Conservation (phyloP, 2,329 filamentous ascomycete genomes). For the Exserohilum turcica region DNA sequence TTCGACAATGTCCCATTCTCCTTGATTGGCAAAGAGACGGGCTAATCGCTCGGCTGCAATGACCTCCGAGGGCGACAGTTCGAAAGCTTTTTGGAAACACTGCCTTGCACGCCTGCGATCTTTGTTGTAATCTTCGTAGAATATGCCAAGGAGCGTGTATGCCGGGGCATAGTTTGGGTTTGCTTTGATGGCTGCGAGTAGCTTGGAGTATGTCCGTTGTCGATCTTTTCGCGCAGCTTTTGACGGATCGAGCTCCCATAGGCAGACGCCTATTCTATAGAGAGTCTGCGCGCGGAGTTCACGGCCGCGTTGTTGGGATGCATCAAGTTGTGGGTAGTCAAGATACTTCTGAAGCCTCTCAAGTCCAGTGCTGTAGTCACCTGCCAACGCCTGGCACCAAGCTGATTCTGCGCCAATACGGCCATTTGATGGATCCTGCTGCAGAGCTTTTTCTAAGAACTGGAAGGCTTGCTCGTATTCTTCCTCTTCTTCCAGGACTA, state of each 20-base stretch:
- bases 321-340: slow-evolving; percentile 61
- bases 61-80: slow-evolving; percentile 85
- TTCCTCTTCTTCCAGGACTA: slow-evolving; percentile 92
- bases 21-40: slow-evolving; percentile 81
- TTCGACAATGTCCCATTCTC: slow-evolving; percentile 97
- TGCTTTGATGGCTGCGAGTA: slow-evolving; percentile 81
- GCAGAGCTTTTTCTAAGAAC: slow-evolving; percentile 76
- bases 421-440: slow-evolving; percentile 74
- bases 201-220: slow-evolving; percentile 80
- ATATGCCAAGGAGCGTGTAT: slow-evolving; percentile 88
- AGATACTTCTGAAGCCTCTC: slow-evolving; percentile 74
- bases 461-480: slow-evolving; percentile 81
- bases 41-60: slow-evolving; percentile 86
- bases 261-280: slow-evolving; percentile 83
- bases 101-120: slow-evolving; percentile 86
- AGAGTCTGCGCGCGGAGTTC: slow-evolving; percentile 84
- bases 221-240: slow-evolving; percentile 77
- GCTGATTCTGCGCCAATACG: slow-evolving; percentile 84
- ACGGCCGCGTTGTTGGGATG: slow-evolving; percentile 63
- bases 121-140: slow-evolving; percentile 87
- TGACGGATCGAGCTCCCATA: slow-evolving; percentile 83
- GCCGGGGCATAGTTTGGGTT: slow-evolving; percentile 87
- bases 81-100: slow-evolving; percentile 95
- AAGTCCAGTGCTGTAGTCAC: slow-evolving; percentile 71
- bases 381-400: slow-evolving; percentile 87